Conservation (phyloP, 139 green algal species). For the Chlamydomonas incerta region DNA sequence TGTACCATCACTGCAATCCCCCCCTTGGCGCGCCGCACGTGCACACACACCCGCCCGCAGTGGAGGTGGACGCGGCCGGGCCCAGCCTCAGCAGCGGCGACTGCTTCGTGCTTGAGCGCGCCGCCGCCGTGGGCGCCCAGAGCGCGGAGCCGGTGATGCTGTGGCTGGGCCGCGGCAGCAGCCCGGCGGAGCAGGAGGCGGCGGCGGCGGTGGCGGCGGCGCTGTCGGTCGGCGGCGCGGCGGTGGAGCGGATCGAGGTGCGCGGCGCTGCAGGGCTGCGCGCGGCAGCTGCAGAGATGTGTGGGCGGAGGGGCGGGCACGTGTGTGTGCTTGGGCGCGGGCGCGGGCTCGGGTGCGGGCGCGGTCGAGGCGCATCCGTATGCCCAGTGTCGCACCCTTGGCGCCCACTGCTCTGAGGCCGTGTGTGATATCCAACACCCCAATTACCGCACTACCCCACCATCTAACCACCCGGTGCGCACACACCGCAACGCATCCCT, state of each 20-base stretch:
- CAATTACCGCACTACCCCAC: too few species aligned
- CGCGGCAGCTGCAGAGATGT: too few species aligned
- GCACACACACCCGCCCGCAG: neutral
- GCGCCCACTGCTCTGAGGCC: too few species aligned
- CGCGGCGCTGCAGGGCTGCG: neutral
- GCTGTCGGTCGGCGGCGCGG: neutral
- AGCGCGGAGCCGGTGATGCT: neutral
- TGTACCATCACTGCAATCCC: neutral
- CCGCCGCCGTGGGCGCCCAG: neutral
- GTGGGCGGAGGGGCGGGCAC: too few species aligned
- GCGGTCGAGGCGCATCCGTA: too few species aligned
- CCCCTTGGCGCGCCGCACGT: too few species aligned
- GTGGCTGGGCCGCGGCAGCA: neutral
- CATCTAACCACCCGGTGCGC: too few species aligned
- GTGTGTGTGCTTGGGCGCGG: too few species aligned
- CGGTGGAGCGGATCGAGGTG: constrained; percentile 9
- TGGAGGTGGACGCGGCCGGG: constrained; percentile 4
- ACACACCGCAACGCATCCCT: too few species aligned
- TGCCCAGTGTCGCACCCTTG: too few species aligned
- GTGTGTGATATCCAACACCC: too few species aligned
- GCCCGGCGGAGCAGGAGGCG: constrained; percentile 5
- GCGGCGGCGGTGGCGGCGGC: constrained; percentile 6
- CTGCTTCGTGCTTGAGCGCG: constrained; percentile 36
- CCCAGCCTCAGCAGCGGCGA: constrained; percentile 17
- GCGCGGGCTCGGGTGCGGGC: too few species aligned